Percentiles rank a stretch among this genome's conserved stretches.
Evolutionary conservation across 352 stramenopile genomes (phyloP).

Genomic region (Pilasporangium apinafurcum): DNA sequence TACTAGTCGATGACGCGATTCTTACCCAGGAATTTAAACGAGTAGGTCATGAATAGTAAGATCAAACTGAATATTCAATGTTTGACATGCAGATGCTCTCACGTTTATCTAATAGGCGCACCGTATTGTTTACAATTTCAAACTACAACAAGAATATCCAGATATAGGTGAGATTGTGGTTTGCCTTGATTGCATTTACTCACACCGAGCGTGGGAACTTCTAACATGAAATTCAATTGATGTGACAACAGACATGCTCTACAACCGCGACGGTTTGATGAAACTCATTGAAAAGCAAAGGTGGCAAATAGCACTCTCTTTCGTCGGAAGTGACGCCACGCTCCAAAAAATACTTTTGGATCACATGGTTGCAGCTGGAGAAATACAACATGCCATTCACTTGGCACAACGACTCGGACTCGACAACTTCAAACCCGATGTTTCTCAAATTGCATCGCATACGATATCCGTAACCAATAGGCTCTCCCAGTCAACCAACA

Average conservation of each 20-base stretch:
- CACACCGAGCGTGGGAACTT: too few relatives aligned
- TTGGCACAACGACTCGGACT: slow-evolving; percentile 29
- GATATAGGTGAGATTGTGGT: slow-evolving; percentile 37
- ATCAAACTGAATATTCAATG: too few relatives aligned
- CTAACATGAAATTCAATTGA: not conserved
- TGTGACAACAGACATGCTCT: slow-evolving; percentile 29
- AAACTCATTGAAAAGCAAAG: slow-evolving; percentile 58
- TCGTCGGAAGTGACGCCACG: slow-evolving; percentile 43
- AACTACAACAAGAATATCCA: slow-evolving; percentile 43
- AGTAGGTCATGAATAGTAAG: slow-evolving; percentile 23
- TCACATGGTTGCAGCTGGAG: slow-evolving; percentile 26
- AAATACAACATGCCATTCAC: slow-evolving; percentile 18
- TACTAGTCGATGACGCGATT: slow-evolving; percentile 49
- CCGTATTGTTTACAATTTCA: slow-evolving; percentile 44
- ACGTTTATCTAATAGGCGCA: slow-evolving; percentile 31
- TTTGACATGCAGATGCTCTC: too few relatives aligned
- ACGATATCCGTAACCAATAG: not conserved
- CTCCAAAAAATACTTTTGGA: slow-evolving; percentile 44
- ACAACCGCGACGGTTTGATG: slow-evolving; percentile 52
- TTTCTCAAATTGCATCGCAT: slow-evolving; percentile 9
- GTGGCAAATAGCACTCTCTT: slow-evolving; percentile 55
- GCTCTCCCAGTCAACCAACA: too few relatives aligned
- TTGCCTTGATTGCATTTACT: not conserved
- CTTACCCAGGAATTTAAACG: slow-evolving; percentile 51
- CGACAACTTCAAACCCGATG: slow-evolving; percentile 26